phyloP scores from a whole-genome alignment of 305 asterid genomes.

The Solanum hybrid region DNA sequence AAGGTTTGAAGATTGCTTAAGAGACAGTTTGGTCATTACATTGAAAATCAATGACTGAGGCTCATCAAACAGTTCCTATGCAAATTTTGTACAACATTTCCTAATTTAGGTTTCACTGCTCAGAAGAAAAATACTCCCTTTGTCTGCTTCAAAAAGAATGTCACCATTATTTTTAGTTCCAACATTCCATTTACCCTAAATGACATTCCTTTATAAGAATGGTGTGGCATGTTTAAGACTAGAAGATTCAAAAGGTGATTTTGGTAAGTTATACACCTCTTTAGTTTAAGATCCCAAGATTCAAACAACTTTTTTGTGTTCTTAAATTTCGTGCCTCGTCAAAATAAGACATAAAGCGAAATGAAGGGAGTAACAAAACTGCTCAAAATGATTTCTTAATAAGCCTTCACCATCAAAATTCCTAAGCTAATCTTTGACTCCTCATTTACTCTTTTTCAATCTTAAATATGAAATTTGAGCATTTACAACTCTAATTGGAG shows the following conservation, averaged over 20 bases:
- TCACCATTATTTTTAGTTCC: neutral
- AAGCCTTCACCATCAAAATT: neutral
- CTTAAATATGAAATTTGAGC: neutral
- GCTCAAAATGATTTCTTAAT: neutral
- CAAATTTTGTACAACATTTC: neutral
- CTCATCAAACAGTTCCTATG: neutral
- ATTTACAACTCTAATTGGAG: neutral
- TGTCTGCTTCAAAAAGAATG: neutral
- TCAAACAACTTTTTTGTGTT: neutral
- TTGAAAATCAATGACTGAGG: neutral
- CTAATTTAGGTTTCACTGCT: neutral
- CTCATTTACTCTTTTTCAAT: neutral
- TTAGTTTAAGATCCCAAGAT: neutral
- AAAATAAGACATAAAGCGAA: neutral
- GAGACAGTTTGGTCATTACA: neutral
- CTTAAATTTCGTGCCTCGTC: neutral
- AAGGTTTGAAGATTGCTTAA: neutral
- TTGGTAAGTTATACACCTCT: neutral
- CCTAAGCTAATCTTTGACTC: neutral
- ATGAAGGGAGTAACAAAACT: neutral
- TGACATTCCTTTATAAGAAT: neutral
- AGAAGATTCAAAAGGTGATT: neutral
- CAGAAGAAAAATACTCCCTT: neutral
- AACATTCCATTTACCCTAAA: neutral
- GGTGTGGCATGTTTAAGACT: neutral